A percentile compares a stretch with the other conserved stretches of the same genome.
These are phyloP conservation scores for Boletus patriciae DNA, from an alignment of 768 basidiomycete species.

Conservation along the genomic window DNA sequence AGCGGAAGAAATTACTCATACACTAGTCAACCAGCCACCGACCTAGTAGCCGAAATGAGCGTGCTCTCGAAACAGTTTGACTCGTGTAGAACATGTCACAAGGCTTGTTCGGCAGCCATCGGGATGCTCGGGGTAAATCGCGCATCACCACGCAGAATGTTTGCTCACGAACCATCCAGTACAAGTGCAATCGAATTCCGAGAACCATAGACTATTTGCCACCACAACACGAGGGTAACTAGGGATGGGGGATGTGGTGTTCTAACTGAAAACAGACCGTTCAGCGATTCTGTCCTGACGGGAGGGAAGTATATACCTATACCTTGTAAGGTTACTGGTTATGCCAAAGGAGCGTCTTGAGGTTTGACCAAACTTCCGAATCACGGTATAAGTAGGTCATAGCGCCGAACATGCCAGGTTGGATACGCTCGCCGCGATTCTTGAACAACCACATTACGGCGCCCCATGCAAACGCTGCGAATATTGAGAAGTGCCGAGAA, in stretches of 20 bases:
- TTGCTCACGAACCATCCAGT: constrained; percentile 39
- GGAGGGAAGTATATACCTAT: constrained; percentile 9
- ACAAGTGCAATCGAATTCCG: constrained; percentile 60
- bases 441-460: constrained; percentile 96
- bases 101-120: constrained; percentile 62
- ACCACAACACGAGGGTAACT: constrained; percentile 24
- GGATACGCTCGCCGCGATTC: constrained; percentile 84
- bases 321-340: constrained; percentile 53
- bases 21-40: constrained; percentile 50
- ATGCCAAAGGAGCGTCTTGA: constrained; percentile 89
- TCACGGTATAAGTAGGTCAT: constrained; percentile 96
- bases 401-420: constrained; percentile 94
- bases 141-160: not conserved
- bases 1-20: constrained; percentile 9
- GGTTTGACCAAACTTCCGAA: constrained; percentile 80
- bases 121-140: constrained; percentile 64
- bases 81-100: constrained; percentile 53
- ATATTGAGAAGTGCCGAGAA: constrained; percentile 78
- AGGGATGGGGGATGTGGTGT: not conserved
- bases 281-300: not conserved
- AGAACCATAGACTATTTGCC: constrained; percentile 50
- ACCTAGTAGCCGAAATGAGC: constrained; percentile 68
- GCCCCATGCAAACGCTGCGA: constrained; percentile 91
- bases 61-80: constrained; percentile 45
- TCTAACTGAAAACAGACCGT: constrained; percentile 4